phyloP scores from a whole-genome alignment of 1,284 basidiomycete genomes.

The Hypsizygus ulmarius region DNA sequence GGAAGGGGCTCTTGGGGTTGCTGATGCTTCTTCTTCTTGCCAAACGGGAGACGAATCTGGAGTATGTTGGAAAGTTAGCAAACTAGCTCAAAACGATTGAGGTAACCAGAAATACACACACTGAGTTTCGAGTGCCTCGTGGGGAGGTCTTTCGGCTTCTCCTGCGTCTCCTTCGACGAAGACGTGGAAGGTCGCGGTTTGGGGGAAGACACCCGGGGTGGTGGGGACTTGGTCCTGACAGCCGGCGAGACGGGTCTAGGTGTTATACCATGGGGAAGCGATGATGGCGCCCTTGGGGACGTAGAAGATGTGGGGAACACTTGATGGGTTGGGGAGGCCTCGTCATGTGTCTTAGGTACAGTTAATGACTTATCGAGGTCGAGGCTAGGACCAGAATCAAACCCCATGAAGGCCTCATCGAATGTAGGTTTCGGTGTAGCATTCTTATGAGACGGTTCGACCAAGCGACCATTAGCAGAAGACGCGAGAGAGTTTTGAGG shows the following conservation, averaged over 20 bases:
- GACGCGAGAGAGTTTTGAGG: conserved; percentile 4
- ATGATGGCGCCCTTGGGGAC: conserved; percentile 33
- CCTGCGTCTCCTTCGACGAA: conserved; percentile 53
- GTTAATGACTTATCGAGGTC: conserved; percentile 37
- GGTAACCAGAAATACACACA: conserved; percentile 44
- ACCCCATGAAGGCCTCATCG: conserved; percentile 58
- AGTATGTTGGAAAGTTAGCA: conserved; percentile 11
- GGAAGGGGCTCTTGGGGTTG: conserved; percentile 44
- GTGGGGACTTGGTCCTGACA: conserved; percentile 29
- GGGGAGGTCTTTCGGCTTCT: conserved; percentile 51
- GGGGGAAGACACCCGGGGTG: conserved; percentile 52
- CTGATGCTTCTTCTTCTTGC: conserved; percentile 68
- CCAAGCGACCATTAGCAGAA: conserved; percentile 7
- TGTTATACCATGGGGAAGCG: conserved; percentile 32
- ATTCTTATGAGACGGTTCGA: conserved; percentile 7
- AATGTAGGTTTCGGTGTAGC: conserved; percentile 41
- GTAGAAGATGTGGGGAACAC: conserved; percentile 32
- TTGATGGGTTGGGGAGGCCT: conserved; percentile 30
- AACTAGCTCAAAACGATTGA: conserved; percentile 8
- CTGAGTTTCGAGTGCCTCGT: conserved; percentile 68
- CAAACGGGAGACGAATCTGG: conserved; percentile 77
- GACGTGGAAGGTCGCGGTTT: conserved; percentile 58
- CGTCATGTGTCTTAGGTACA: conserved; percentile 20
- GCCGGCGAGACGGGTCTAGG: conserved; percentile 40
- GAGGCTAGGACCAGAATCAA: conserved; percentile 42